Evolutionary conservation across 345 rosid genomes (phyloP).

Genomic region (Odontarrhena argentea): DNA sequence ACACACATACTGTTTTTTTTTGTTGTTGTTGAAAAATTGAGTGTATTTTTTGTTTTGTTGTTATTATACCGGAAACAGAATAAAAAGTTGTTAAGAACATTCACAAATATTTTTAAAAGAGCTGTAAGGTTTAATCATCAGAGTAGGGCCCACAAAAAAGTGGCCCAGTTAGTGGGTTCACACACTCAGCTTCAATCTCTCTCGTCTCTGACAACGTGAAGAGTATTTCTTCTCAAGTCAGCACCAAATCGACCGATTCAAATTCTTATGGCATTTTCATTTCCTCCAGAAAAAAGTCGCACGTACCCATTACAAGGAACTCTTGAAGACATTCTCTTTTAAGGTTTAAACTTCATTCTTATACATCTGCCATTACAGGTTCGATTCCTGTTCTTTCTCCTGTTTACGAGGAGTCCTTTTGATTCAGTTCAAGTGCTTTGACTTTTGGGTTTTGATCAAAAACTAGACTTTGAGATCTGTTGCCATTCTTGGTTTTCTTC

Average conservation of each 20-base stretch:
- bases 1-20: too few species aligned
- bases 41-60: too few species aligned
- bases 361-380: conserved; percentile 26
- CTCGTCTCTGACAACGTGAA: conserved; percentile 22
- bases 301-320: background rate
- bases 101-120: background rate
- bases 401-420: background rate
- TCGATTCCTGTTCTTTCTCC: conserved; percentile 13
- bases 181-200: conserved; percentile 14
- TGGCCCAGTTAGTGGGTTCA: conserved; percentile 32
- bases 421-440: background rate
- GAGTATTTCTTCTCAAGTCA: conserved; percentile 31
- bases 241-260: conserved; percentile 34
- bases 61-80: too few species aligned
- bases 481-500: background rate
- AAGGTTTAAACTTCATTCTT: conserved; percentile 1
- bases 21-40: too few species aligned
- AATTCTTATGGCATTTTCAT: conserved; percentile 15
- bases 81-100: conserved; percentile 9
- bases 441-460: conserved; percentile 13
- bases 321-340: background rate
- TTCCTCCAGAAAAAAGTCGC: conserved; percentile 3
- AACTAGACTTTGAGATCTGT: background rate
- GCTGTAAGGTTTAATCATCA: background rate
- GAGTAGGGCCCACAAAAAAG: conserved; percentile 23